Base-by-base conservation (phyloP, 192 early-diverging fungal species). In the Coemansia sp. region DNA sequence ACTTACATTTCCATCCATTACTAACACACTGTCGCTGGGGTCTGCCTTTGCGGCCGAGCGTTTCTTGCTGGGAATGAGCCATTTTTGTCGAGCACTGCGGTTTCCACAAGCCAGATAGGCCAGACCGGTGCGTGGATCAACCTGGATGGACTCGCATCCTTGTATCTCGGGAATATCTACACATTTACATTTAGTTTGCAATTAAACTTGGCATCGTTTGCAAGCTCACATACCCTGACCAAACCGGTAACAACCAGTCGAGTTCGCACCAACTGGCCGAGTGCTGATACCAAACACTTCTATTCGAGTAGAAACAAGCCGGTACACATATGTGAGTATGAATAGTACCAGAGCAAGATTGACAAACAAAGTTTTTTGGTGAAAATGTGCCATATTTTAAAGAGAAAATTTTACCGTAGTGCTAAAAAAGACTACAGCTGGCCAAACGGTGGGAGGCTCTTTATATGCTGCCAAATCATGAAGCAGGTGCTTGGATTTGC, bases 101-200 rank as follows among this genome's bases (percentile, higher is more conserved):
- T 71, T 59, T 12, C 81, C 81, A 39, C 84, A 85, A n/a, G 84
- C 64, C 53, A 80, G 56, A 64, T 82, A 85, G 19, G 74, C 84
- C 23, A 76, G 55, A 3, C 82, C 79, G 6, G 80, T 75, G 7
- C 54, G 56, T 28, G 70, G 74, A 58, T 83, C 82, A 20, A 82
- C 66, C 21, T 76, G 78, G 21, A 85, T 72, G 43, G 81, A 82
- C 62, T 85, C 84, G 26, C 84, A 85, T n/a, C 79, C 79, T 23
- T 85, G 73, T 10, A 77, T 20, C 52, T 63, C 38, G 11, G 53
- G 53, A 15, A 65, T 57, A 30, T 70, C 73, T 77, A 77, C 31
- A 16, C 15, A 44, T 14, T 26, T 26, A 4, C 4, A 4, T 26
- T 26, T 2, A 61, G 26, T 8, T 30, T 30, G 9, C 16, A 39